Base-by-base conservation (phyloP, 345 rosid genomes). In the Lepidium aucheri region DNA sequence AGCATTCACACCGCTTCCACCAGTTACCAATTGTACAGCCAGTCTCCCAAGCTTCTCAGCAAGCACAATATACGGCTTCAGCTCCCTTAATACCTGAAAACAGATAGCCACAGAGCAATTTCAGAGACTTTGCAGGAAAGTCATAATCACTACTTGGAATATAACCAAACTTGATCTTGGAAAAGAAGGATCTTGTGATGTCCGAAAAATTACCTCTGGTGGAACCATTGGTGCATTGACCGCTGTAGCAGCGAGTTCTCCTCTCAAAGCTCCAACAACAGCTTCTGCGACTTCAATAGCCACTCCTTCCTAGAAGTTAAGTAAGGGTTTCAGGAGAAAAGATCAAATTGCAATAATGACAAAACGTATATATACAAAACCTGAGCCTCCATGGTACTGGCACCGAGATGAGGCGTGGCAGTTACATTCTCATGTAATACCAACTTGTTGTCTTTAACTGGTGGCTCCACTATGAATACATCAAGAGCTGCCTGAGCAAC, bases 141-240 rank as follows among this genome's bases (percentile, higher is more conserved):
- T 33, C 11, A 53, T 24, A 52, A 34, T 14, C 38, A 63, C 45
- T 39, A 45, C 39, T 24, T 33, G 38, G 6, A 30, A 45, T 14
- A n/a, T 34, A n/a, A 13, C 26, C 63, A 13, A 35, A 42, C 9
- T 34, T 20, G 33, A 53, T 53, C 51, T 32, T 16, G 7, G 0
- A 3, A 8, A 44, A 14, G 3, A 13, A 42, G 43, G 70, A 43
- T 18, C 32, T 30, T 15, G 15, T n/a, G 17, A 61, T 35, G 53
- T 35, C 51, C 13, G 18, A 28, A 34, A 22, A 40, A 22, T 14
- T 67, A 83, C 88, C 76, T 83, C 76, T 24, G 80, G 70, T 26
- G 84, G 79, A 57, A 84, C 89, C 89, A 84, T 80, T 12, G 89
- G 85, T 58, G 86, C 81, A 76, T 80, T 82, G 40, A 84, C 82